Conservation (phyloP, 2,329 filamentous ascomycete genomes). For the Lasiodiplodia citricola region DNA sequence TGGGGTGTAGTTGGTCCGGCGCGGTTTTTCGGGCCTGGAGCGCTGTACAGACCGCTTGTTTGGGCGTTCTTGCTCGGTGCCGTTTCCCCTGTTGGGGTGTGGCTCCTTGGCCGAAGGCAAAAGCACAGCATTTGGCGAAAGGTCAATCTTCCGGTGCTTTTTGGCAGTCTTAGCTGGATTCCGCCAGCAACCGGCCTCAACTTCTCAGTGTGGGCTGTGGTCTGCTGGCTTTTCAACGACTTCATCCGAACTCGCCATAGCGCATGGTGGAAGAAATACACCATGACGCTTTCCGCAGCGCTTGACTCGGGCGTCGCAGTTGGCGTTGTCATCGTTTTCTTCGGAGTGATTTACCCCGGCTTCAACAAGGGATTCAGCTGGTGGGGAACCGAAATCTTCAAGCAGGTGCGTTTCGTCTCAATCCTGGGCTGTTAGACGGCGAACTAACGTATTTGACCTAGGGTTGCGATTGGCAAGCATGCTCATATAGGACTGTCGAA, state of each 20-base stretch:
- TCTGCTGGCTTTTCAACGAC: slow-evolving; percentile 86
- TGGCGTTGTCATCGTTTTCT: slow-evolving; percentile 82
- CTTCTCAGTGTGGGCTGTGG: slow-evolving; percentile 84
- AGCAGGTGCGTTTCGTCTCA: slow-evolving; percentile 54
- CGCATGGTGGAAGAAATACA: slow-evolving; percentile 90
- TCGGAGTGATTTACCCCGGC: slow-evolving; percentile 83
- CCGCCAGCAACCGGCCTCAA: slow-evolving; percentile 83
- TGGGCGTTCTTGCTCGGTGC: slow-evolving; percentile 84
- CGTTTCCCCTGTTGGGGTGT: slow-evolving; percentile 74
- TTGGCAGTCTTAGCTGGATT: slow-evolving; percentile 84
- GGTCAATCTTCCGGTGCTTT: slow-evolving; percentile 81
- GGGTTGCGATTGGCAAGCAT: slow-evolving; percentile 85
- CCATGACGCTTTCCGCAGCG: slow-evolving; percentile 84
- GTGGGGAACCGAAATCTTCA: slow-evolving; percentile 90
- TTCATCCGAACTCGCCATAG: slow-evolving; percentile 70
- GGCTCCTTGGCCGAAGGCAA: slow-evolving; percentile 67
- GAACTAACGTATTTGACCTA: slow-evolving; percentile 29
- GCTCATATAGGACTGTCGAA: slow-evolving; percentile 67
- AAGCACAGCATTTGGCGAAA: slow-evolving; percentile 70
- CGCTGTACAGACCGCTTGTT: slow-evolving; percentile 76
- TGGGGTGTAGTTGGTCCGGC: slow-evolving; percentile 86
- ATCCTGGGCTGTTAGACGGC: slow-evolving; percentile 23
- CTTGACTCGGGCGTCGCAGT: slow-evolving; percentile 83
- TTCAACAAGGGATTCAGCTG: slow-evolving; percentile 75
- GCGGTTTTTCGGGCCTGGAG: slow-evolving; percentile 79